Conservation (phyloP, 768 basidiomycete species). For the Termitomyces sp. region DNA sequence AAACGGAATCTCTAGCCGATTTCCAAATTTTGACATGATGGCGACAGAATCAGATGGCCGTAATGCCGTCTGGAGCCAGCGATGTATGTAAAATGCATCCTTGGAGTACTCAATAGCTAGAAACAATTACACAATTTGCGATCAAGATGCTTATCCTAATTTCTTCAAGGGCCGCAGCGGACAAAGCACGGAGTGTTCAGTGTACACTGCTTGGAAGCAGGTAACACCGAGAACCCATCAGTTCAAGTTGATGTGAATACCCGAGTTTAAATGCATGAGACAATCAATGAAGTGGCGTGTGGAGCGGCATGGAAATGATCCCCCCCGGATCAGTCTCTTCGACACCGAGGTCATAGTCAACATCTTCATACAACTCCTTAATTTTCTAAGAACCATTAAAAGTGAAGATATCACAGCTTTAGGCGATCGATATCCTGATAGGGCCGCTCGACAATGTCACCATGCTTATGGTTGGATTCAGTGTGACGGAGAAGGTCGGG, state of each 20-base stretch:
- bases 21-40: neutral
- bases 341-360: too few species aligned
- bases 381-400: too few species aligned
- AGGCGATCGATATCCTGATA: neutral
- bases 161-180: neutral
- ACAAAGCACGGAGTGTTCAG: too few species aligned
- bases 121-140: neutral
- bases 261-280: too few species aligned
- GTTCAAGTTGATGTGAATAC: neutral
- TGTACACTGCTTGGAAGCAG: neutral
- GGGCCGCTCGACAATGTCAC: neutral
- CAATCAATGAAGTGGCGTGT: too few species aligned
- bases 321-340: too few species aligned
- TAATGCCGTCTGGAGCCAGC: neutral
- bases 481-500: neutral
- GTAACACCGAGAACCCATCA: neutral
- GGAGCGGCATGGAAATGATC: neutral
- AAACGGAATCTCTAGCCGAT: neutral
- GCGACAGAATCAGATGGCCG: neutral
- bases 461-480: neutral
- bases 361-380: neutral
- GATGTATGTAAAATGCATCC: neutral
- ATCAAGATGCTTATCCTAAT: neutral
- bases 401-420: too few species aligned
- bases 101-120: neutral